Base-by-base conservation (phyloP, 805 yeast species). In the Teunomyces funiuensis region DNA sequence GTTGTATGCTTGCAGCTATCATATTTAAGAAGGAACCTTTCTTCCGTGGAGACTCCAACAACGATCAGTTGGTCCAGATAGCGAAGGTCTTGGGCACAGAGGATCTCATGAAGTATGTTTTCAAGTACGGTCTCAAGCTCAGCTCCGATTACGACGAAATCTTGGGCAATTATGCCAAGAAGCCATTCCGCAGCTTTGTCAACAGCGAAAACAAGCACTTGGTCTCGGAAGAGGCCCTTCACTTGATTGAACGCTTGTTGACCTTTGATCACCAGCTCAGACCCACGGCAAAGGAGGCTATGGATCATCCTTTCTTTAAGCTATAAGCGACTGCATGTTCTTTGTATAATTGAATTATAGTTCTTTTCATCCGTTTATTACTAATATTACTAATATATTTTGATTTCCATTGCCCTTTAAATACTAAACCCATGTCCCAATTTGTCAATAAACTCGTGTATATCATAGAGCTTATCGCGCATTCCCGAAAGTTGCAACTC, bases 21-120 rank as follows among this genome's bases (percentile, higher is more conserved):
- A 79, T 89, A 19, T 90, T 90, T 71, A 83, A 85, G 58, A 85
- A 83, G 61, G 97, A 90, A 54, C 97, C 97, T 5, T 86, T 90
- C 51, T 90, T 90, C 73, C 85, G 88, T 54, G 97, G 97, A 15
- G 85, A 82, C 44, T 85, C 95, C 37, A 89, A 90, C 62, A 84
- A 85, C 31, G 97, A 90, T 63, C 97, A 90, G 62, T 71, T 90
- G 52, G 88, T 90, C 37, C 91, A 90, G 61, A 90, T 90, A 49
- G 89, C 87, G 4, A 77, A 88, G 51, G 89, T 90, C 0, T 67
- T 90, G 53, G 97, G 97, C 2, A 86, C 96, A 1, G 90, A 85
- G 40, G 88, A 83, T 44, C 72, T 90, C 45, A 76, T 77, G 61
- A 69, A 68, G 28, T 90, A 89, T 60, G 66, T 86, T 53, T 61